Evolutionary conservation across 2,329 filamentous ascomycete species (phyloP).

Genomic region (Penicillium psychrosexuale): DNA sequence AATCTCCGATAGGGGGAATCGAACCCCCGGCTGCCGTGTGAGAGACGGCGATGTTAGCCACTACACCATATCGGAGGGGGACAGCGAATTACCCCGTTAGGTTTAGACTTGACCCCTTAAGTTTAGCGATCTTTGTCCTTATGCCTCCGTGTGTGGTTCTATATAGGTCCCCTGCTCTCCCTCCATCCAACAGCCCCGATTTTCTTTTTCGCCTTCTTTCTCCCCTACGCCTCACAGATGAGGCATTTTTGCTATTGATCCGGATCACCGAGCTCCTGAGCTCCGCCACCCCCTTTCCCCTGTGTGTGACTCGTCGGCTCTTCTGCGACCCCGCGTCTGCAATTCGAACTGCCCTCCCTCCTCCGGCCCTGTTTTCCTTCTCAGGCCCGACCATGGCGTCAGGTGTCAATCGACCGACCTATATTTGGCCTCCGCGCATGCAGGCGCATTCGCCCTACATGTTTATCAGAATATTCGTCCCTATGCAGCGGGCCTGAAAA

Average conservation of each 20-base stretch:
- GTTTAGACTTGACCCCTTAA: too few relatives aligned
- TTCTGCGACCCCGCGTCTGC: not conserved
- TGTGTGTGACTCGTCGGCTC: not conserved
- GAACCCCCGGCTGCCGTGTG: conserved; percentile 31
- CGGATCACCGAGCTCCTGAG: too few relatives aligned
- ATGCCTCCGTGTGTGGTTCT: too few relatives aligned
- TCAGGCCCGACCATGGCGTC: not conserved
- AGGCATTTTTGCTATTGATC: too few relatives aligned
- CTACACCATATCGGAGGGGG: conserved; percentile 28
- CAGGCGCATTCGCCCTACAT: not conserved
- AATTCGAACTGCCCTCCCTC: not conserved
- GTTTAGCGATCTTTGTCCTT: too few relatives aligned
- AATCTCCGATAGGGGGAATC: conserved; percentile 29
- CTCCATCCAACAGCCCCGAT: too few relatives aligned
- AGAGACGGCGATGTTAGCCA: conserved; percentile 32
- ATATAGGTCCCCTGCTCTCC: too few relatives aligned
- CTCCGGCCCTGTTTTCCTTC: not conserved
- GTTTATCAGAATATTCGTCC: not conserved
- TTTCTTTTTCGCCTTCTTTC: too few relatives aligned
- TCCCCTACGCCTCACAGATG: too few relatives aligned
- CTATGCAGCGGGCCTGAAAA: not conserved
- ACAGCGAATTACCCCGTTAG: too few relatives aligned
- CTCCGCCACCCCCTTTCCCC: too few relatives aligned
- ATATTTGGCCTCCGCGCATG: not conserved
- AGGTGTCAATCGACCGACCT: not conserved